Percentiles rank a stretch among this genome's conserved stretches.
phyloP scores from a whole-genome alignment of 352 stramenopile species.

The Globisporangium polare region DNA sequence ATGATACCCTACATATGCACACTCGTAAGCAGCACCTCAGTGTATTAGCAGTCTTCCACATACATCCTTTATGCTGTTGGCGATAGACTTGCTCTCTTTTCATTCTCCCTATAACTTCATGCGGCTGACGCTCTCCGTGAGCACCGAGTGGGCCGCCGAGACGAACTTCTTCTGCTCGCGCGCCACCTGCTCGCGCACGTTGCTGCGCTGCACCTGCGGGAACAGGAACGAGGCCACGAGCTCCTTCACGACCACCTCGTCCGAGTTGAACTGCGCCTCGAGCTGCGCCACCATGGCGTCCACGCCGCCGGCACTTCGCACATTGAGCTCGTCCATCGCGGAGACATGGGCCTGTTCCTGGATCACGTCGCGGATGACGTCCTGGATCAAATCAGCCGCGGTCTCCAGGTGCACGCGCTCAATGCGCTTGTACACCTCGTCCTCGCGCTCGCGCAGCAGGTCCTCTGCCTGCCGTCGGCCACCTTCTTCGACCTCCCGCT shows the following conservation, averaged over 20 bases:
- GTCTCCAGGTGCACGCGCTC: conserved; percentile 81
- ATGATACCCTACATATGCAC: neutral
- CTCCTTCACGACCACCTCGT: conserved; percentile 68
- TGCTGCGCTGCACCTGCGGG: conserved; percentile 66
- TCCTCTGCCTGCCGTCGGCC: conserved; percentile 86
- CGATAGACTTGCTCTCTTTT: neutral
- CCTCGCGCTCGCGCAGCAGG: conserved; percentile 69
- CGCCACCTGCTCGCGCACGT: conserved; percentile 50
- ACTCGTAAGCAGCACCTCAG: neutral
- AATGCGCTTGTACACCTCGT: conserved; percentile 78
- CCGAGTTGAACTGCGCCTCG: conserved; percentile 39
- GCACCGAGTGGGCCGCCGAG: conserved; percentile 50
- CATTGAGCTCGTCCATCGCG: conserved; percentile 49
- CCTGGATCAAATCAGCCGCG: conserved; percentile 58
- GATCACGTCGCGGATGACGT: conserved; percentile 60
- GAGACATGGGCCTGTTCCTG: conserved; percentile 38
- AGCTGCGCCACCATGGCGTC: conserved; percentile 49
- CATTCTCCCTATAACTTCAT: conserved; percentile 16
- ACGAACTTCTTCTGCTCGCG: conserved; percentile 68
- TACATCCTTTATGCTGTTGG: neutral
- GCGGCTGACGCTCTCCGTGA: conserved; percentile 35
- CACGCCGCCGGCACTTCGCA: conserved; percentile 32
- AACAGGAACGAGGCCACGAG: conserved; percentile 81
- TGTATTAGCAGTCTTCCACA: conserved; percentile 6
- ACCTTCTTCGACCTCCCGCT: conserved; percentile 83